Conservation (phyloP, 2,329 filamentous ascomycete species). For the Aureobasidium sp. region DNA sequence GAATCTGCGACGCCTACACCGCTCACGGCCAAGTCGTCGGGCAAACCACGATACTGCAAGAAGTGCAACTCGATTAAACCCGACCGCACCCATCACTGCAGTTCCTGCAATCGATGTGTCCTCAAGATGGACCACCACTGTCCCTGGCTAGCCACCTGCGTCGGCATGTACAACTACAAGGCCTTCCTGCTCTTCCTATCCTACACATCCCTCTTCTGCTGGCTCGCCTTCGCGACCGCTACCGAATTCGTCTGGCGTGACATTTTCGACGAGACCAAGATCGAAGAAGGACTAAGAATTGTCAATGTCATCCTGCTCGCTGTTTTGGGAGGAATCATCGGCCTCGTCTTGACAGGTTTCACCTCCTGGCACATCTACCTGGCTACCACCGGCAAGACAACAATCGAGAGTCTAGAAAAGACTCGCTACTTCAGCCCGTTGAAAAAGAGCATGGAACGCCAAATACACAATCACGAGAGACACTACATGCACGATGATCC, state of each 20-base stretch:
- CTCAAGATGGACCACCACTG: constrained; percentile 99
- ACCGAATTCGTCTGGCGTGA: constrained; percentile 79
- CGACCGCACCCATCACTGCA: constrained; percentile 94
- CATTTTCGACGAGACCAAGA: constrained; percentile 61
- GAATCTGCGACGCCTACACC: constrained; percentile 41
- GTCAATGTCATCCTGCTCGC: constrained; percentile 85
- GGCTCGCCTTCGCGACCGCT: constrained; percentile 69
- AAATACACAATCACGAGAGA: constrained; percentile 36
- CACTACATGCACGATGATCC: constrained; percentile 10
- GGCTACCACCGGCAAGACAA: constrained; percentile 72
- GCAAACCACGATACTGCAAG: constrained; percentile 85
- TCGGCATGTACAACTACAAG: constrained; percentile 92
- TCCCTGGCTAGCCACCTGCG: constrained; percentile 88
- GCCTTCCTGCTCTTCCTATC: constrained; percentile 85
- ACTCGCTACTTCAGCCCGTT: constrained; percentile 84
- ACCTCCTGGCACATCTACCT: constrained; percentile 87
- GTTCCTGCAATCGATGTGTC: constrained; percentile 85
- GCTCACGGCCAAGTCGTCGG: constrained; percentile 87
- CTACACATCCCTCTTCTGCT: constrained; percentile 81
- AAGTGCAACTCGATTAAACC: constrained; percentile 94
- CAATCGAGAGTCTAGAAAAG: constrained; percentile 93
- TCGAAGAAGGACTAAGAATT: constrained; percentile 66
- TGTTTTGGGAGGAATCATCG: constrained; percentile 84
- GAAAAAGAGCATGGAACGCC: constrained; percentile 59
- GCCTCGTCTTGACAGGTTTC: constrained; percentile 79